Percentiles rank a stretch among this genome's conserved stretches.
phyloP scores from a whole-genome alignment of 2,329 filamentous ascomycete species.

The Neonectria hederae region DNA sequence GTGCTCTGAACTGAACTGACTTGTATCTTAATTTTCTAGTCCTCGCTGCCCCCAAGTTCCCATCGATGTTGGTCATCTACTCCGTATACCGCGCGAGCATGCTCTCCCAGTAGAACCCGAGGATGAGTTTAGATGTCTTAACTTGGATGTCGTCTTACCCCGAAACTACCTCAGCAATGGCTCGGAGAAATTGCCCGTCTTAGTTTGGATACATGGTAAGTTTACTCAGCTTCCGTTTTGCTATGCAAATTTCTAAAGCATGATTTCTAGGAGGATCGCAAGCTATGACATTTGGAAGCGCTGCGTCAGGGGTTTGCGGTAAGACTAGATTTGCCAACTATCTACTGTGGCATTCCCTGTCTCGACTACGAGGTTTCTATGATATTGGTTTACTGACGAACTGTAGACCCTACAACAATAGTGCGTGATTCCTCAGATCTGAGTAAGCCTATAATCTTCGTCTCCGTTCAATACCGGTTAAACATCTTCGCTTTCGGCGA shows the following conservation, averaged over 20 bases:
- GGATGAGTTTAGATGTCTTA: constrained; percentile 55
- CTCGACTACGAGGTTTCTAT: too few species aligned
- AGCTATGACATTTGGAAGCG: constrained; percentile 54
- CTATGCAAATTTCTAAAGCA: not conserved
- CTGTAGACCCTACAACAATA: constrained; percentile 46
- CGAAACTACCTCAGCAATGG: constrained; percentile 19
- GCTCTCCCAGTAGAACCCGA: constrained; percentile 42
- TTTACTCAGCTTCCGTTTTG: not conserved
- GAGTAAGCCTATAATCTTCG: constrained; percentile 31
- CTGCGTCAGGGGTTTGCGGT: constrained; percentile 55
- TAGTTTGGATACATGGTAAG: constrained; percentile 56
- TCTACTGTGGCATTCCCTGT: not conserved
- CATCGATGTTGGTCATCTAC: constrained; percentile 53
- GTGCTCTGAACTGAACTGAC: not conserved
- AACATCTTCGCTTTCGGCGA: constrained; percentile 55
- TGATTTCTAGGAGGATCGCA: constrained; percentile 50
- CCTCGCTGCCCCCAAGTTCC: constrained; percentile 53
- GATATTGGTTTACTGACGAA: not conserved
- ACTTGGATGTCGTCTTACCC: constrained; percentile 53
- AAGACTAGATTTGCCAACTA: not conserved
- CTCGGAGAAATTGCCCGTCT: constrained; percentile 46
- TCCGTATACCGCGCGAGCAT: constrained; percentile 52
- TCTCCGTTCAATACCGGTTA: constrained; percentile 37
- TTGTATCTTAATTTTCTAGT: constrained; percentile 33
- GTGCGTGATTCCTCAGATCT: constrained; percentile 48